Base-by-base conservation (phyloP, 164 flowering plant species). In the Vitis cinerea region DNA sequence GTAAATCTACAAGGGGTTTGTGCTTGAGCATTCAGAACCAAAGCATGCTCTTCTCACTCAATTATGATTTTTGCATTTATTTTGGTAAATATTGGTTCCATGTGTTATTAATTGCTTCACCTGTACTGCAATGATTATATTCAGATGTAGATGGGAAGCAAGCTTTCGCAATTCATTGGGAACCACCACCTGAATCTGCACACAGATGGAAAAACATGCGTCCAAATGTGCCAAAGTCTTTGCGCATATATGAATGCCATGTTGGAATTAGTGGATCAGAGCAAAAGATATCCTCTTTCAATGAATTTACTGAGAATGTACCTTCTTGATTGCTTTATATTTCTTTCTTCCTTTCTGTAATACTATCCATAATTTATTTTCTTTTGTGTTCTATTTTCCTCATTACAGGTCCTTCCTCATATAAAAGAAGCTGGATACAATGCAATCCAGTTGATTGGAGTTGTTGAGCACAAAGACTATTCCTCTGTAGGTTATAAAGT, bases 181-280 rank as follows among this genome's bases (percentile, higher is more conserved):
- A 94, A 77, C 97, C 97, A 76, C 81, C 98, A 61, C 99, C 97
- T 59, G 97, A 91, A 68, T 61, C 51, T 68, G 83, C 81, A 61
- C 85, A 87, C 80, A 87, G 74, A 66, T 92, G 99, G 99, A 90
- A 75, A 75, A 77, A 82, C 70, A 54, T 72, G 61, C 81, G 72
- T 56, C 99, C 94, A 15, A 69, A 87, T 69, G 82, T 71, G 65
- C 97, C 98, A 62, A 85, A 80, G 68, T 86, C 97, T 53, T 84
- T 95, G 81, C 97, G 97, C 44, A 90, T 95, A 73, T 95, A 95
- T 84, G 99, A 93, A 75, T 90, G 94, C 74, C 99, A 93, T 83
- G 87, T 95, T 74, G 99, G 99, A 49, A 91, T 95, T 27, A 90
- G 98, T 84, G 94, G 98, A 63, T 79, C 80, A 66, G 92, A 88